These are phyloP conservation scores for Sporobolomyces roseus DNA, from an alignment of 768 basidiomycete genomes.

Conservation along the genomic window DNA sequence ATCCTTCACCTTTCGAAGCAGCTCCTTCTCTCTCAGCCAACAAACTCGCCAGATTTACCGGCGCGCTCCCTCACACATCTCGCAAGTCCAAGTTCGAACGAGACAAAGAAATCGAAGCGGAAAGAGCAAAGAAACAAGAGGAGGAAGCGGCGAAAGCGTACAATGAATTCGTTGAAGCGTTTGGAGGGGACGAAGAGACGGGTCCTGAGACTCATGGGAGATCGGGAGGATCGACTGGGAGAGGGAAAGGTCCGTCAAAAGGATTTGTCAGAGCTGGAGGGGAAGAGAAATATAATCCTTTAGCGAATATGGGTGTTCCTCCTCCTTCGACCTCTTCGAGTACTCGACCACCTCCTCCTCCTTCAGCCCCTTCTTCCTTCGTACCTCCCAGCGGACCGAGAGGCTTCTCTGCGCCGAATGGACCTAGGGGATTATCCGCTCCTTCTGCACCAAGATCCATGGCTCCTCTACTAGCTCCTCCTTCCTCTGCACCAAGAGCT, in stretches of 20 bases:
- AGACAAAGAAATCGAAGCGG: slow-evolving; percentile 74
- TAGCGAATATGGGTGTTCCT: slow-evolving; percentile 43
- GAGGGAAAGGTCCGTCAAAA: slow-evolving; percentile 13
- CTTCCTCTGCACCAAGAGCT: background rate
- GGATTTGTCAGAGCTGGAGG: slow-evolving; percentile 65
- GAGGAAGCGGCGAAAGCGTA: slow-evolving; percentile 54
- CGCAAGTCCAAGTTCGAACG: slow-evolving; percentile 81
- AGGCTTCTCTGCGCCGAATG: background rate
- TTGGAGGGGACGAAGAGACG: slow-evolving; percentile 65
- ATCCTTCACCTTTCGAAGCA: slow-evolving; percentile 9
- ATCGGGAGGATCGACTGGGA: slow-evolving; percentile 38
- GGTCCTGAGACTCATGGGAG: slow-evolving; percentile 52
- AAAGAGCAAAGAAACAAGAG: slow-evolving; percentile 51
- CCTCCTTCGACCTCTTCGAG: background rate
- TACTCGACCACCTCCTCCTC: slow-evolving; percentile 3
- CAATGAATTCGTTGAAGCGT: slow-evolving; percentile 72
- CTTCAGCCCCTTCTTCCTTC: slow-evolving; percentile 7
- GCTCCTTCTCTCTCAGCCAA: slow-evolving; percentile 17
- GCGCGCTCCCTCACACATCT: slow-evolving; percentile 8
- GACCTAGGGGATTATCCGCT: background rate
- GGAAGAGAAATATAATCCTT: slow-evolving; percentile 54
- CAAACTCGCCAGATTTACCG: slow-evolving; percentile 31
- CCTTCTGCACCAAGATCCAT: slow-evolving; percentile 17
- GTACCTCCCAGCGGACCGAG: slow-evolving; percentile 32
- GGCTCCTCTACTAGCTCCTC: background rate